Evolutionary conservation across 2,329 filamentous ascomycete genomes (phyloP), one percentile per base, ranked within the genome.

Genomic region (Aspergillus fructus): DNA sequence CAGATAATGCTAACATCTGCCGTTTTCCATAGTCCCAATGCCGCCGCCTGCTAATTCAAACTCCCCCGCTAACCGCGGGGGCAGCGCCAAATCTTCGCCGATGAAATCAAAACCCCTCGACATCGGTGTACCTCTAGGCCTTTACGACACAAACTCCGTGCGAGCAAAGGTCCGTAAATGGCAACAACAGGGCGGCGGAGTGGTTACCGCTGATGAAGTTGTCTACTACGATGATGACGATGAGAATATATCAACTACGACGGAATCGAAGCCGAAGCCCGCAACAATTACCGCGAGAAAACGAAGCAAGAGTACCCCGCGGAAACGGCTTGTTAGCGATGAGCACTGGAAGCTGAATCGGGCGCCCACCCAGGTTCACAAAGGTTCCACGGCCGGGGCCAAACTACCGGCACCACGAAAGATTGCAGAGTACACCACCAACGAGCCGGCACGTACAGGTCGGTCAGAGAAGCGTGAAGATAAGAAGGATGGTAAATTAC

Each of bases 251-350:
- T 61, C 61, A n/a, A 67, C 59, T 54, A 52, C 58, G 58, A 52
- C 57, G 58, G 57, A 71, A 53, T 53, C 66, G 56, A 62, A 62
- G 30, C 34, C 63, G 59, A 70, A 67, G 55, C 12, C 56, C 17
- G 59, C 24, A 30, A 46, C 30, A 56, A 65, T 42, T 6, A 72
- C 70, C 42, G 73, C 66, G 40, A 74, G 72, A 57, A 72, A 74
- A 49, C 67, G 65, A 69, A 78, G 75, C 65, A 81, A 75, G 70
- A 85, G 80, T 49, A 85, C 90, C 46, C 93, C 93, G 15, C 92
- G 91, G 76, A 97, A 96, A 81, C 86, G 93, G 62, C 91, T 97
- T 53, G 86, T 97, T 60, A 97, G 93, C 71, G 93, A 97, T 76
- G 89, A 90, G 54, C 90, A 96, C 76, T 97, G 93, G 72, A 83